Evolutionary conservation across 768 basidiomycete genomes (phyloP).

Genomic region (Serendipita sp.): DNA sequence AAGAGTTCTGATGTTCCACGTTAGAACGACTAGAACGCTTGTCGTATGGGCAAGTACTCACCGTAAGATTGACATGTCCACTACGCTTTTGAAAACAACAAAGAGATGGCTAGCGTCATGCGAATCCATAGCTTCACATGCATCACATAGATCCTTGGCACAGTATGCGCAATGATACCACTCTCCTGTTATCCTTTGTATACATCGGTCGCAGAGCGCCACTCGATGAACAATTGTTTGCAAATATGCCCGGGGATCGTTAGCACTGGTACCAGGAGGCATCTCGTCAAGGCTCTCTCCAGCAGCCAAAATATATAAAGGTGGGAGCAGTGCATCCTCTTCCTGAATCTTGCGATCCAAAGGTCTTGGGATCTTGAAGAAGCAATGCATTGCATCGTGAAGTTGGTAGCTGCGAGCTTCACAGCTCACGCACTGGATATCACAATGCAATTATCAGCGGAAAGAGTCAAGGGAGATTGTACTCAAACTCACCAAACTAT

Average conservation of each 20-base stretch:
- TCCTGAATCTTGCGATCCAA: slow-evolving; percentile 47
- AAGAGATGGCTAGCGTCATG: slow-evolving; percentile 76
- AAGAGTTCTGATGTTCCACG: slow-evolving; percentile 26
- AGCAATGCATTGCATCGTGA: slow-evolving; percentile 74
- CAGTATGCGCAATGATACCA: slow-evolving; percentile 92
- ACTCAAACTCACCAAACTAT: slow-evolving; percentile 46
- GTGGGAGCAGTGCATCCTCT: slow-evolving; percentile 46
- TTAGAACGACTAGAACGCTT: background rate
- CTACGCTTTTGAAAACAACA: slow-evolving; percentile 72
- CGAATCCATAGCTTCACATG: slow-evolving; percentile 64
- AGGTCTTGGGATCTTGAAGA: slow-evolving; percentile 74
- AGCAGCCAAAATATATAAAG: slow-evolving; percentile 38
- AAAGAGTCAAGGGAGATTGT: background rate
- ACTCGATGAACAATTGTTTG: slow-evolving; percentile 39
- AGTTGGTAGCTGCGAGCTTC: slow-evolving; percentile 60
- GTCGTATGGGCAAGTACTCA: background rate
- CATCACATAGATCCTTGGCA: slow-evolving; percentile 68
- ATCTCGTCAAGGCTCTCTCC: slow-evolving; percentile 22
- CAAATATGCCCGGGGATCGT: slow-evolving; percentile 33
- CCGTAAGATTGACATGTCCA: slow-evolving; percentile 22
- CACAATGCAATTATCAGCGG: background rate
- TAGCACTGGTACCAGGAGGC: background rate
- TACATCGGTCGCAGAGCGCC: slow-evolving; percentile 77
- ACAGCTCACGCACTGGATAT: slow-evolving; percentile 56
- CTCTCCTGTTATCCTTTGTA: slow-evolving; percentile 62